These are phyloP conservation scores for Erythrobasidium hasegawianum DNA, from an alignment of 1,284 basidiomycete species.

Conservation along the genomic window DNA sequence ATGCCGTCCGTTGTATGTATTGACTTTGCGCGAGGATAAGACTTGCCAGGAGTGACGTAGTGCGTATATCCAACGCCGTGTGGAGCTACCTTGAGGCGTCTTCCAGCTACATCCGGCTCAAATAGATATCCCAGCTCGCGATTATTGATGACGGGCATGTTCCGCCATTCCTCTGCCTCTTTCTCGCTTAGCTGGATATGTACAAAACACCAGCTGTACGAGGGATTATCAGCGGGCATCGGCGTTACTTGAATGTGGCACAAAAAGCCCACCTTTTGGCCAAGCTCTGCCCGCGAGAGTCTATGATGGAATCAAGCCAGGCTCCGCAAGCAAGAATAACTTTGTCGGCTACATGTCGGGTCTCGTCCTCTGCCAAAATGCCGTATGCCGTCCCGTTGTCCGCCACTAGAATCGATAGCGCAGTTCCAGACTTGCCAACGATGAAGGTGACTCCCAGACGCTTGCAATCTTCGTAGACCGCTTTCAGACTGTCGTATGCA, in stretches of 20 bases:
- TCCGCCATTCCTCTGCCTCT: conserved; percentile 44
- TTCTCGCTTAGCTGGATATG: conserved; percentile 48
- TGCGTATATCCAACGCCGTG: conserved; percentile 37
- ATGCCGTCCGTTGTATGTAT: conserved; percentile 48
- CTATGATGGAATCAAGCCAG: conserved; percentile 48
- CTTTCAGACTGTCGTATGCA: conserved; percentile 48
- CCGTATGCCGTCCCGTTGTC: conserved; percentile 42
- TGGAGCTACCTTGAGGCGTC: conserved; percentile 23
- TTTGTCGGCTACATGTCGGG: conserved; percentile 44
- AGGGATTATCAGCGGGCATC: neutral
- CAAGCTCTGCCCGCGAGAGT: conserved; percentile 46
- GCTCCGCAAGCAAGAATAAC: conserved; percentile 50
- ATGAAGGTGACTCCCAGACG: conserved; percentile 45
- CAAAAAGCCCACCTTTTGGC: conserved; percentile 20
- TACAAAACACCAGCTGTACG: conserved; percentile 47
- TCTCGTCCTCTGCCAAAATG: conserved; percentile 46
- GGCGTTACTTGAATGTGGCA: neutral
- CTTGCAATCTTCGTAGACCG: conserved; percentile 45
- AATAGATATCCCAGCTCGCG: conserved; percentile 42
- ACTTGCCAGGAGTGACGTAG: conserved; percentile 36
- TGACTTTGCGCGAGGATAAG: conserved; percentile 49
- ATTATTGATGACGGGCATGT: conserved; percentile 39
- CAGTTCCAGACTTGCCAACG: conserved; percentile 46
- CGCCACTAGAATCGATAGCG: conserved; percentile 42
- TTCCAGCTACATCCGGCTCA: conserved; percentile 39